Evolutionary conservation across 2,329 filamentous ascomycete genomes (phyloP).

Genomic region (Aspergillus novofumigatus): DNA sequence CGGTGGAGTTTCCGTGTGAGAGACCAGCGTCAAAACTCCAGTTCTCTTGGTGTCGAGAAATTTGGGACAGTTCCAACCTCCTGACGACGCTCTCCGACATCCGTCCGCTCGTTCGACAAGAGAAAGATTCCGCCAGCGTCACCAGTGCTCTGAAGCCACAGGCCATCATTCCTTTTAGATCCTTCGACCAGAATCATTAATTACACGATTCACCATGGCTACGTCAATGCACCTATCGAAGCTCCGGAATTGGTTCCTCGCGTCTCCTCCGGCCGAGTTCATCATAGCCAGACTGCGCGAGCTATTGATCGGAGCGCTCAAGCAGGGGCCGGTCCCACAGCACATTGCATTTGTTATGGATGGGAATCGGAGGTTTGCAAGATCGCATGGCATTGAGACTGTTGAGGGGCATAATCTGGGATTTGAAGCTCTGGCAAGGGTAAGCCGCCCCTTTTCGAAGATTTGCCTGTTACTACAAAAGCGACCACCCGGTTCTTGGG

Average conservation of each 20-base stretch:
- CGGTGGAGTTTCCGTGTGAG: not conserved
- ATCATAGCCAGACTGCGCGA: slow-evolving; percentile 73
- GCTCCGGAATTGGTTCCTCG: slow-evolving; percentile 70
- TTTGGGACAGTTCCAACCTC: not conserved
- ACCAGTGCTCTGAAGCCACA: not conserved
- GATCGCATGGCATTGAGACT: slow-evolving; percentile 87
- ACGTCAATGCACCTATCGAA: slow-evolving; percentile 57
- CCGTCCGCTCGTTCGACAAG: not conserved
- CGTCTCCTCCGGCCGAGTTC: slow-evolving; percentile 90
- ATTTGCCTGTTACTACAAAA: not conserved
- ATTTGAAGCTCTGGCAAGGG: slow-evolving; percentile 87
- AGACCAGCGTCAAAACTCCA: not conserved
- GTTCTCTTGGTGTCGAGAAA: not conserved
- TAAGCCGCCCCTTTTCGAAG: slow-evolving; percentile 41
- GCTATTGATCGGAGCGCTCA: slow-evolving; percentile 79
- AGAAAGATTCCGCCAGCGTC: not conserved
- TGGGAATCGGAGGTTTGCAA: slow-evolving; percentile 89
- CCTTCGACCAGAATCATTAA: slow-evolving; percentile 1
- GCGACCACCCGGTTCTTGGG: slow-evolving; percentile 1
- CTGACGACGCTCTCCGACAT: not conserved
- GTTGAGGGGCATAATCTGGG: slow-evolving; percentile 94
- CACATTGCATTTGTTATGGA: slow-evolving; percentile 99
- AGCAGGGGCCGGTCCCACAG: slow-evolving; percentile 85
- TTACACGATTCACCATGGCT: slow-evolving; percentile 28
- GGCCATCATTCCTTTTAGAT: not conserved